Evolutionary conservation across 371 early-diverging fungal species (phyloP).

Genomic region (Syncephalastrum racemosum): DNA sequence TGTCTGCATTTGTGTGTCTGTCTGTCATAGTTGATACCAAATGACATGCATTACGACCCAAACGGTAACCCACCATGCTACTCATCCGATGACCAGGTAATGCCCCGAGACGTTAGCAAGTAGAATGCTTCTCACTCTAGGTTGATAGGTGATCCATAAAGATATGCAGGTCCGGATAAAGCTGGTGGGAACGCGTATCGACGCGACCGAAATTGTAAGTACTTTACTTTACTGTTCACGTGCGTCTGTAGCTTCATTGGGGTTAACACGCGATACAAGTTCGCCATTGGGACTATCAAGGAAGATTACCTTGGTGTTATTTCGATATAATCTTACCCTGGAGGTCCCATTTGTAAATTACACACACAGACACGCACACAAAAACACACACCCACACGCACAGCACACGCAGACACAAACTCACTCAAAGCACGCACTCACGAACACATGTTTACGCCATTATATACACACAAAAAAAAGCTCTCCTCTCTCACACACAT

Average conservation of each 20-base stretch:
- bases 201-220: conserved; percentile 92
- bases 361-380: background rate
- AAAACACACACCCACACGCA: no score
- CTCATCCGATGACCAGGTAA: conserved; percentile 80
- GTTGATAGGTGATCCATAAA: conserved; percentile 78
- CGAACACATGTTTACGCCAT: no score
- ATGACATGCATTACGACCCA: conserved; percentile 87
- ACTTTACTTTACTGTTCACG: conserved; percentile 2
- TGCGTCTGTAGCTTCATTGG: background rate
- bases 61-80: conserved; percentile 86
- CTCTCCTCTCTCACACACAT: background rate
- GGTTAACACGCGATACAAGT: conserved; percentile 34
- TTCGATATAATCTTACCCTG: conserved; percentile 11
- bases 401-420: background rate
- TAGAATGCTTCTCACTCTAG: conserved; percentile 2
- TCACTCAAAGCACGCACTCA: no score
- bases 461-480: conserved; percentile 2
- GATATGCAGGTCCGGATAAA: conserved; percentile 88
- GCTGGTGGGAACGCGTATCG: conserved; percentile 93
- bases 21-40: conserved; percentile 75
- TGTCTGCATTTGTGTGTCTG: conserved; percentile 1
- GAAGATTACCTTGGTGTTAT: conserved; percentile 91
- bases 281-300: conserved; percentile 94
- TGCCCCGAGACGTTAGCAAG: background rate
- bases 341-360: no score